Evolutionary conservation across 805 yeast genomes (phyloP), one percentile per base, ranked within the genome.

Genomic region (Candida ulmi): DNA sequence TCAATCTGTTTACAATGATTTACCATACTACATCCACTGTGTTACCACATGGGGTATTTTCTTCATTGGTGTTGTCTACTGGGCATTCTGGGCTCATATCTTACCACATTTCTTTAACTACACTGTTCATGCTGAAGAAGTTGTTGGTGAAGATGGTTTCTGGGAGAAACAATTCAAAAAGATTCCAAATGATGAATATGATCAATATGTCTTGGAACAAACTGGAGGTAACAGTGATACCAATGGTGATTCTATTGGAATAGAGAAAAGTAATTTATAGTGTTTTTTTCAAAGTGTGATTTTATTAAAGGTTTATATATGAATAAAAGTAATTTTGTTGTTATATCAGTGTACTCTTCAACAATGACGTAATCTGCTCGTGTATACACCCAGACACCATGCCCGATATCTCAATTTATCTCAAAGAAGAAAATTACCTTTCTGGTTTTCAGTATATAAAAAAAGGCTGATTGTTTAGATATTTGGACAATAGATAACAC

Each of bases 31-130:
- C 71, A 69, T 80, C 41, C 90, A 83, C 58, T 80, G 88, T 56
- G 93, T 84, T 36, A 86, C 83, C n/a, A 80, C 88, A 11, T 74
- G 88, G 79, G 88, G 83, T 47, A 69, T 85, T 34, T 80, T 81
- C 50, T 82, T 70, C 12, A 57, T 78, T 36, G 91, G 87, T 46
- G 74, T 71, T 28, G 48, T 71, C 1, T 85, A 83, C 65, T 85
- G 88, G 83, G 42, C 78, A 8, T 54, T 78, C 15, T 80, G 87
- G 83, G 69, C 78, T 31, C 62, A 62, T 42, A 36, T 80, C 2
- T 58, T 81, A 48, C 95, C 95, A 33, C 58, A 55, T 51, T 40
- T 63, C 19, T 76, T 78, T 27, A 70, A 72, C 8, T 80, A 80
- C 63, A 62, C 62, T 24, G 62, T 81, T 49, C 69, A 63, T 11